Evolutionary conservation across 2,329 filamentous ascomycete genomes (phyloP).

Genomic region (Teratosphaeria viscida): DNA sequence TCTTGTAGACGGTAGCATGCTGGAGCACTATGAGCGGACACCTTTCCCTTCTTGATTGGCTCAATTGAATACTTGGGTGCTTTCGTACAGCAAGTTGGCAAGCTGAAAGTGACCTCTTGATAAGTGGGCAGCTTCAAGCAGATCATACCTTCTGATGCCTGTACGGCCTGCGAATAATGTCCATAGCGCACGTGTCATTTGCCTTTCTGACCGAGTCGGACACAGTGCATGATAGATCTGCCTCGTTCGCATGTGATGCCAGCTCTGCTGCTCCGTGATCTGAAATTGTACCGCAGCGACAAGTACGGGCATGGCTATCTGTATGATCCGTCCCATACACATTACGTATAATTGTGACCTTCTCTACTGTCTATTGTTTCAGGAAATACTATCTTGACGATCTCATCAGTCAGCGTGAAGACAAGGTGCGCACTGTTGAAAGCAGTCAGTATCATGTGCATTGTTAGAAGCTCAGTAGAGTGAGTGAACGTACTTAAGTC

Average conservation of each 20-base stretch:
- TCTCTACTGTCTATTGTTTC: constrained; percentile 8
- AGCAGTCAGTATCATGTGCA: constrained; percentile 12
- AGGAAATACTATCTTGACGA: constrained; percentile 36
- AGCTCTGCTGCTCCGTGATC: not conserved
- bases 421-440: constrained; percentile 38
- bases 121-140: not conserved
- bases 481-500: constrained; percentile 64
- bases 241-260: not conserved
- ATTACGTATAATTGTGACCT: not conserved
- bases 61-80: not conserved
- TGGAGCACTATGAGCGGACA: not conserved
- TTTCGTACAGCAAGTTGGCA: not conserved
- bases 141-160: not conserved
- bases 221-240: not conserved
- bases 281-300: not conserved
- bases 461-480: not conserved
- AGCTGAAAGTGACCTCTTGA: not conserved
- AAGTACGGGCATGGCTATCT: not conserved
- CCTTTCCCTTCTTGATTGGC: not conserved
- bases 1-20: not conserved
- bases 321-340: not conserved
- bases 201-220: not conserved
- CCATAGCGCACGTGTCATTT: not conserved
- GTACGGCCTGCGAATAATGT: not conserved
- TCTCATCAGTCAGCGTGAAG: constrained; percentile 41